Conservation (phyloP, 371 early-diverging fungal species). For the Capillidium heterosporum region DNA sequence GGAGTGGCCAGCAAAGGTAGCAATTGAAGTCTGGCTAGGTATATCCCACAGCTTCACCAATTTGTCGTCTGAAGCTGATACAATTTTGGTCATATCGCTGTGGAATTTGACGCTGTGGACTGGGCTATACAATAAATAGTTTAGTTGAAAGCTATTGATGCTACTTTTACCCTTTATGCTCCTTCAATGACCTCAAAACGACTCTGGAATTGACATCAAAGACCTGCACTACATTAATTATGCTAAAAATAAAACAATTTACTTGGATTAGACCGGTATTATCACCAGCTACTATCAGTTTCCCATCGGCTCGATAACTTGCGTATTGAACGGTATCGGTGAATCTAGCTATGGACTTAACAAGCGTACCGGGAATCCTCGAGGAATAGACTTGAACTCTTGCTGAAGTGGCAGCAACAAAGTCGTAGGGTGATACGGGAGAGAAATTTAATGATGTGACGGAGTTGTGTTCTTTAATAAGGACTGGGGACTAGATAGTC, state of each 20-base stretch:
- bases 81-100: constrained; percentile 52
- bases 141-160: not conserved
- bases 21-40: constrained; percentile 52
- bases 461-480: constrained; percentile 73
- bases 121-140: constrained; percentile 23
- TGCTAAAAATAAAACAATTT: constrained; percentile 1
- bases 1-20: constrained; percentile 59
- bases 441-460: constrained; percentile 73
- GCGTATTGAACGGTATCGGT: constrained; percentile 70
- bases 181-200: constrained; percentile 67
- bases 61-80: constrained; percentile 79
- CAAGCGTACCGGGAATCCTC: constrained; percentile 49
- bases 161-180: constrained; percentile 50
- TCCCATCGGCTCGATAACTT: constrained; percentile 68
- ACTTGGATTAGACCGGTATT: constrained; percentile 67
- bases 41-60: constrained; percentile 88
- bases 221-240: constrained; percentile 11
- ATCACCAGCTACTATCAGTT: constrained; percentile 85
- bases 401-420: constrained; percentile 74
- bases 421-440: constrained; percentile 64
- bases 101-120: constrained; percentile 69
- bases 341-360: constrained; percentile 80
- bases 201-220: constrained; percentile 62
- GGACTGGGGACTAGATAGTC: constrained; percentile 40
- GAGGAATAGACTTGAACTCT: constrained; percentile 81